phyloP scores from a whole-genome alignment of 2,329 filamentous ascomycete genomes.

The Phialocephala subalpina region DNA sequence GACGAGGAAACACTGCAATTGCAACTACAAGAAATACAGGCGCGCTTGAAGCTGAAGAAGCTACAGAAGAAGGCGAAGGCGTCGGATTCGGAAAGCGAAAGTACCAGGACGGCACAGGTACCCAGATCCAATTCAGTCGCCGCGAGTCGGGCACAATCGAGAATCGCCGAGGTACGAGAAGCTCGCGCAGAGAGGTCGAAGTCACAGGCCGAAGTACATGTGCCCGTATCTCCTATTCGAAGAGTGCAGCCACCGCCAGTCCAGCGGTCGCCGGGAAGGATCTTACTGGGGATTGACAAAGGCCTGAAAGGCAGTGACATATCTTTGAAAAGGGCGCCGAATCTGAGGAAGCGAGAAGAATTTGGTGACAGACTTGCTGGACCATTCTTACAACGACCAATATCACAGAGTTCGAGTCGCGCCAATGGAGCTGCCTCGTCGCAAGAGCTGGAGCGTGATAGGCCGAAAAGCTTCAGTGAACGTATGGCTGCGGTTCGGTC shows the following conservation, averaged over 20 bases:
- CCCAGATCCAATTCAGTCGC: slow-evolving; percentile 38
- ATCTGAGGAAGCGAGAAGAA: slow-evolving; percentile 48
- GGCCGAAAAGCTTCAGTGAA: slow-evolving; percentile 77
- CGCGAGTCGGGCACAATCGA: slow-evolving; percentile 38
- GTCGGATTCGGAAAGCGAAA: slow-evolving; percentile 39
- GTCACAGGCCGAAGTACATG: slow-evolving; percentile 63
- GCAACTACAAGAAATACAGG: slow-evolving; percentile 88
- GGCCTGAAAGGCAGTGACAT: slow-evolving; percentile 82
- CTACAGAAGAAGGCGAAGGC: slow-evolving; percentile 69
- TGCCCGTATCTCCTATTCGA: slow-evolving; percentile 79
- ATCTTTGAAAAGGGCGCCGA: slow-evolving; percentile 79
- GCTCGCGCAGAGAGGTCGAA: slow-evolving; percentile 38
- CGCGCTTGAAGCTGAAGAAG: slow-evolving; percentile 85
- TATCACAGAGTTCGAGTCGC: slow-evolving; percentile 39
- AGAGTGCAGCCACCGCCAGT: slow-evolving; percentile 58
- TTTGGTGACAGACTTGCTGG: slow-evolving; percentile 44
- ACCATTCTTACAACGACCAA: slow-evolving; percentile 54
- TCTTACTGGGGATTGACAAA: slow-evolving; percentile 89
- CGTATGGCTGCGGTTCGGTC: slow-evolving; percentile 76
- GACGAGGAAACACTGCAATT: slow-evolving; percentile 91
- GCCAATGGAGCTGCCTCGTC: slow-evolving; percentile 24
- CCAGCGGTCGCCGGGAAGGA: slow-evolving; percentile 79
- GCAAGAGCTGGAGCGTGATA: slow-evolving; percentile 45
- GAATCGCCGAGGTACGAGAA: slow-evolving; percentile 36
- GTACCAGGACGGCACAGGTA: slow-evolving; percentile 23